phyloP scores from a whole-genome alignment of 257 asterid genomes.

The Marsdenia floribunda region DNA sequence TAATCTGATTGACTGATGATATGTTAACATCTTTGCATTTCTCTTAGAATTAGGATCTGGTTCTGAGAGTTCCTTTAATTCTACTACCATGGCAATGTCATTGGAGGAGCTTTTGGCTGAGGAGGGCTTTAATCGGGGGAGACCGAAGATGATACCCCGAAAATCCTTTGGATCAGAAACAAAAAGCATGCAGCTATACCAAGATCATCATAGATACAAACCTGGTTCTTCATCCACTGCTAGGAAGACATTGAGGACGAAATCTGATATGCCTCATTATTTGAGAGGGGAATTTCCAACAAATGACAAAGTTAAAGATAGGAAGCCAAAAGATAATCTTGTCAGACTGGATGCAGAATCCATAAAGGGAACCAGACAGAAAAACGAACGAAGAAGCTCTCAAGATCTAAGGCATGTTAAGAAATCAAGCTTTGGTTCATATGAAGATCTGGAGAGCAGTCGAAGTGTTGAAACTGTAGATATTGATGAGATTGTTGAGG shows the following conservation, averaged over 20 bases:
- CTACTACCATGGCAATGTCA: slow-evolving; percentile 53
- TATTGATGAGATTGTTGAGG: slow-evolving; percentile 50
- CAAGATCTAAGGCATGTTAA: slow-evolving; percentile 24
- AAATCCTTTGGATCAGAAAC: slow-evolving; percentile 38
- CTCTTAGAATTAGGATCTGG: neutral
- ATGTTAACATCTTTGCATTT: neutral
- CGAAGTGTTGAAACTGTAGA: slow-evolving; percentile 22
- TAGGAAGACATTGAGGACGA: slow-evolving; percentile 41
- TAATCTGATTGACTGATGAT: neutral
- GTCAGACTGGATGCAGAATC: slow-evolving; percentile 18
- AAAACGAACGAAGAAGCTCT: slow-evolving; percentile 23
- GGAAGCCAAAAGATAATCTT: slow-evolving; percentile 29
- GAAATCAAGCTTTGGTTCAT: slow-evolving; percentile 25
- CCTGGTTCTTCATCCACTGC: slow-evolving; percentile 29
- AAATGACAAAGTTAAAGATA: slow-evolving; percentile 29
- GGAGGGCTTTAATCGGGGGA: slow-evolving; percentile 64
- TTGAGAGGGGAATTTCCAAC: slow-evolving; percentile 14
- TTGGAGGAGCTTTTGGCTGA: slow-evolving; percentile 60
- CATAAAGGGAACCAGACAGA: slow-evolving; percentile 15
- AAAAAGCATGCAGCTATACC: slow-evolving; percentile 25
- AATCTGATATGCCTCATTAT: slow-evolving; percentile 49
- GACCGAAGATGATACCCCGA: slow-evolving; percentile 37
- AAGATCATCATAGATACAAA: slow-evolving; percentile 17
- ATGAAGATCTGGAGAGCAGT: slow-evolving; percentile 16
- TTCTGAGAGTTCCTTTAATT: slow-evolving; percentile 2